Base-by-base conservation (phyloP, 768 basidiomycete species). In the Termitomyces sp. region DNA sequence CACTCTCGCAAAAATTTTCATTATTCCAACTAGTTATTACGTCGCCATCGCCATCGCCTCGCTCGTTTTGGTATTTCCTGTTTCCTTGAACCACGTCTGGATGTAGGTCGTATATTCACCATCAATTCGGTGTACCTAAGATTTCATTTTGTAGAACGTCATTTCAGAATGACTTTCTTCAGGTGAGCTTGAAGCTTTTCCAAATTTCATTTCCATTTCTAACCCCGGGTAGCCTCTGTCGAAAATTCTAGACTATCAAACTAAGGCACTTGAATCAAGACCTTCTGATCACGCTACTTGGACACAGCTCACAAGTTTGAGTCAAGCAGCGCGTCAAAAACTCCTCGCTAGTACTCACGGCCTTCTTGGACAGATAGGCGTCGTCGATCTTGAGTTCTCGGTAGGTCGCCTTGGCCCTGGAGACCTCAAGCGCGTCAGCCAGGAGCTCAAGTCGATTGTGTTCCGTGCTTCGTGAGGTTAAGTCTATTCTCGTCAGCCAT, bases 51-150 rank as follows among this genome's bases (percentile, higher is more conserved):
- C 77, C 2, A 59, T 78, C 31, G 66, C 65, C 17, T 65, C 71
- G 19, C 61, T 77, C 21, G 43, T 78, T 27, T 44, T 78, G 0
- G 68, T 80, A 35, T 80, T 78, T 48, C 78, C 78, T 0, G 74
- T 77, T 61, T 77, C 73, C 41, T 58, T 77, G 46, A 78, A 76
- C 55, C 74, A 73, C 60, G 67, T 76, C 38, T 78, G 76, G 77
- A 54, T 75, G 70, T 74, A 59, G 54, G 71, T 27, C 17, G 3
- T 31, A 9, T 44, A 1, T 16, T 23, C 14, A 5, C 47, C 19
- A 21, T 45, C 12, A 21, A 40, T 34, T 23, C 17, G 16, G 9
- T 10, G 17, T 29, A 11, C 27, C 16, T 25, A 12, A 31, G 52
- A 2, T 48, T 37, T 11, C 27, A 48, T 17, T 50, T 11, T 25